A percentile compares a stretch with the other conserved stretches of the same genome.
phyloP scores from a whole-genome alignment of 495 filamentous ascomycete genomes.

The Venustampulla echinocandica region DNA sequence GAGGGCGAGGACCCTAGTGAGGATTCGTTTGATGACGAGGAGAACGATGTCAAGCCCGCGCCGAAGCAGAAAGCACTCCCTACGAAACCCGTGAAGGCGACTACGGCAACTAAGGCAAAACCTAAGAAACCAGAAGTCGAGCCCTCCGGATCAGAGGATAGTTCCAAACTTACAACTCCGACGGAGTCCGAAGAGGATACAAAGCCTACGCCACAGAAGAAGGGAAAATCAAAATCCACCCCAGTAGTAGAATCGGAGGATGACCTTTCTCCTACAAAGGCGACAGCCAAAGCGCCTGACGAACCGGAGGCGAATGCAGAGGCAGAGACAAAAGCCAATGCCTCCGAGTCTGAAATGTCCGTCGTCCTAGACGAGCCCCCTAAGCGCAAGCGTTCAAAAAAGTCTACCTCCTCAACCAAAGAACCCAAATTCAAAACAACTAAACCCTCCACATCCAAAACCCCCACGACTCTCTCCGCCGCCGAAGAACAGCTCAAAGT shows the following conservation, averaged over 20 bases:
- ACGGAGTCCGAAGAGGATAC: background rate
- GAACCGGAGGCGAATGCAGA: background rate
- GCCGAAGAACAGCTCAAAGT: conserved; percentile 79
- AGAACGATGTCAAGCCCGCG: conserved; percentile 1
- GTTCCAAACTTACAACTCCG: background rate
- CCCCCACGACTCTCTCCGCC: conserved; percentile 39
- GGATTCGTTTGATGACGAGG: background rate
- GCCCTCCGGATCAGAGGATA: conserved; percentile 19
- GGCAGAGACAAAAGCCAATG: conserved; percentile 32
- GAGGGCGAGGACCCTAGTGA: conserved; percentile 11
- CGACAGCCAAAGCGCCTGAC: conserved; percentile 15
- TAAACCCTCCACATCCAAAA: conserved; percentile 15
- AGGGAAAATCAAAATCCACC: background rate
- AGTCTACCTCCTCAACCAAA: conserved; percentile 25
- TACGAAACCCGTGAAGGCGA: conserved; percentile 1
- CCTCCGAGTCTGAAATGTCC: conserved; percentile 74
- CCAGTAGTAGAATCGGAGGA: background rate
- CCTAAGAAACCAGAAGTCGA: conserved; percentile 21
- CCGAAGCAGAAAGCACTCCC: conserved; percentile 1
- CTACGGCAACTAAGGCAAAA: conserved; percentile 19
- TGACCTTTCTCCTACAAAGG: background rate
- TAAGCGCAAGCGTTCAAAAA: conserved; percentile 29
- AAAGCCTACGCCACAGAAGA: background rate
- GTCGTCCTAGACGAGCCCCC: conserved; percentile 60
- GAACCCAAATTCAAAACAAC: conserved; percentile 20